Evolutionary conservation across 2,329 filamentous ascomycete genomes (phyloP).

Genomic region (Elsinoe perseae): DNA sequence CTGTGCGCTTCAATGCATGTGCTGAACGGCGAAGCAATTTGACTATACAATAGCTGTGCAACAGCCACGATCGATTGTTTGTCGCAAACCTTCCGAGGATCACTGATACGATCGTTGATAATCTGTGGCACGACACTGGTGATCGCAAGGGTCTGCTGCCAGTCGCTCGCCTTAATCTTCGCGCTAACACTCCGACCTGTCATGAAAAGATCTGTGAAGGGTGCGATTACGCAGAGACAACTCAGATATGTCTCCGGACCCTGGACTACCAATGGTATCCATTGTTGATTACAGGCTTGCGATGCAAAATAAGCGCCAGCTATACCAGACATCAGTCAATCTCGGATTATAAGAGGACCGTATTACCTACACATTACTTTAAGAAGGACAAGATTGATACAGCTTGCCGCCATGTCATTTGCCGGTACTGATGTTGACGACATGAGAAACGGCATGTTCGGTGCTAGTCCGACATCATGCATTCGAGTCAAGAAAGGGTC

Average conservation of each 20-base stretch:
- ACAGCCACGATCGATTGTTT: neutral
- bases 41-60: neutral
- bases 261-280: neutral
- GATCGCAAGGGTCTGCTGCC: neutral
- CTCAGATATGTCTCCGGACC: neutral
- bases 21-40: neutral
- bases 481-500: neutral
- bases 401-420: neutral
- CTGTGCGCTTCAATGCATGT: neutral
- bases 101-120: neutral
- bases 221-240: neutral
- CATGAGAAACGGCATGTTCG: neutral
- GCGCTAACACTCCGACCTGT: neutral
- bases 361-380: neutral
- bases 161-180: neutral
- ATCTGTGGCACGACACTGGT: neutral
- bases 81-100: neutral
- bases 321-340: neutral
- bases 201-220: neutral
- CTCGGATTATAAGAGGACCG: neutral
- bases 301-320: neutral
- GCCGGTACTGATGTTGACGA: neutral
- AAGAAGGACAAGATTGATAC: neutral
- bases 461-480: neutral
- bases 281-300: neutral